Evolutionary conservation across 495 filamentous ascomycete genomes (phyloP).

Genomic region (Tuber calosporum): DNA sequence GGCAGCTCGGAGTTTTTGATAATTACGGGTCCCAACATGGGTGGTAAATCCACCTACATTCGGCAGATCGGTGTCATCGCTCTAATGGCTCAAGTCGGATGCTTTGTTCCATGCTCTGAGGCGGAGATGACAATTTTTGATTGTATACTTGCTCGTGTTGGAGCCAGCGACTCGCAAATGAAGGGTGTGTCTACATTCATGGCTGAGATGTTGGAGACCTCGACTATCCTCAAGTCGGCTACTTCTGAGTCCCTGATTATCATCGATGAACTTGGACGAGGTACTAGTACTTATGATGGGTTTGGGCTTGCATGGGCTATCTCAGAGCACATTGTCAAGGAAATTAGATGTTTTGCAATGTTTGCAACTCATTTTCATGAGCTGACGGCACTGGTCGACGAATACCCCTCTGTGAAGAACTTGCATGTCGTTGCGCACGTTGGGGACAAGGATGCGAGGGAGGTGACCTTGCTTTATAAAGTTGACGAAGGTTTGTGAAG

Average conservation of each 20-base stretch:
- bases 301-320: conserved; percentile 99
- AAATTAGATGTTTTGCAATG: conserved; percentile 85
- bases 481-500: conserved; percentile 60
- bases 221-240: conserved; percentile 95
- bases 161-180: conserved; percentile 88
- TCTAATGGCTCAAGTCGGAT: conserved; percentile 93
- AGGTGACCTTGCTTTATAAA: conserved; percentile 94
- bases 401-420: conserved; percentile 80
- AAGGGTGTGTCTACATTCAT: conserved; percentile 99
- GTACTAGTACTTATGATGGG: conserved; percentile 96
- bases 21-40: conserved; percentile 98
- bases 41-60: conserved; percentile 97
- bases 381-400: conserved; percentile 78
- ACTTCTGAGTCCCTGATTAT: conserved; percentile 93
- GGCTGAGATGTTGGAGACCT: conserved; percentile 99
- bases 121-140: conserved; percentile 96
- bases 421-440: conserved; percentile 95
- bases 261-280: conserved; percentile 96
- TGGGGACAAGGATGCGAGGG: conserved; percentile 53
- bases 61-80: conserved; percentile 96
- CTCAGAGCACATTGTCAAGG: conserved; percentile 90
- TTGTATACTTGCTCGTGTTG: conserved; percentile 92
- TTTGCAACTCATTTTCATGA: conserved; percentile 99
- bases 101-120: conserved; percentile 86
- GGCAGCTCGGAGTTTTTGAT: conserved; percentile 84